Base-by-base conservation (phyloP, 2,329 filamentous ascomycete genomes). In the Fusarium annulatum region DNA sequence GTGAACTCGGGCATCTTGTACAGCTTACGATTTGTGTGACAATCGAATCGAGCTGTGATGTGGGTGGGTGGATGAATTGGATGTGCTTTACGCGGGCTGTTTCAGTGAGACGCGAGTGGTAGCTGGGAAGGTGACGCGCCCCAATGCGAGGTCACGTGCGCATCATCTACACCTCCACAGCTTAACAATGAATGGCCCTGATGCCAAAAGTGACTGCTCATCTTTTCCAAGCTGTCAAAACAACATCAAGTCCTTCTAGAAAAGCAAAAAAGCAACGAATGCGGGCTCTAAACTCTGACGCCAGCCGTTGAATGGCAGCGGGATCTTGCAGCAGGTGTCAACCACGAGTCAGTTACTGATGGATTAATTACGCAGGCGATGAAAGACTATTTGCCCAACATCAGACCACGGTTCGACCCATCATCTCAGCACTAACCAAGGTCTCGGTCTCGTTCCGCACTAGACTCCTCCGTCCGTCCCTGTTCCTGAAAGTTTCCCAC, bases 131-230 rank as follows among this genome's bases (percentile, higher is more conserved):
- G 72, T 67, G 67, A 79, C 79, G 78, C 78, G 79, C 73, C 38
- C 28, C 39, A 64, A 66, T 78, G 64, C 79, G 79, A 70, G 67
- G 64, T 81, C 79, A 81, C 79, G 79, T 81, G 79, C 38, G 23
- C 5, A 0, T 21, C 19, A 26, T 16, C 2, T 15, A 9, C 38
- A 16, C 23, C 41, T 38, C 41, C 39, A 23, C 56, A 30, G 36
- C 26, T 19, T 14, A 12, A 28, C 55, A n/a, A 23, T 41, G 23
- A 23, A 39, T 19, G 38, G 28, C 39, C 21, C 16, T 23, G n/a
- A 48, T 15, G 18, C 5, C 18, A 38, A 60, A 74, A 56, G 41
- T 71, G 71, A 74, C 23, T 60, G 46, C 48, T 74, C 71, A 74
- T 72, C 59, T 73, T 68, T 49, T 30, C 15, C 36, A 41, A 61